Evolutionary conservation across 441 rosid genomes (phyloP).

Genomic region (Syzygium syzygioides): DNA sequence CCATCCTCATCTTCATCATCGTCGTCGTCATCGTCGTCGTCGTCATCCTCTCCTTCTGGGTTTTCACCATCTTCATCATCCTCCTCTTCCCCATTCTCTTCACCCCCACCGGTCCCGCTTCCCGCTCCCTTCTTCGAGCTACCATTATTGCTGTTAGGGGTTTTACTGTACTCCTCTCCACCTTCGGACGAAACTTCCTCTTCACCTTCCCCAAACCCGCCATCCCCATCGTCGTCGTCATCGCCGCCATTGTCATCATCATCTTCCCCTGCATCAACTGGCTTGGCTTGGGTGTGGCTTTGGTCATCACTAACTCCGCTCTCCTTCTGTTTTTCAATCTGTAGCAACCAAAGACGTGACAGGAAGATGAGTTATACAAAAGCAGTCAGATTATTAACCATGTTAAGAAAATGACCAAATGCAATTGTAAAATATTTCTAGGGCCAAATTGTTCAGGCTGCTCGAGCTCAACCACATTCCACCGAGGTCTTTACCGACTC

Average conservation of each 20-base stretch:
- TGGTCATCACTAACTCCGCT: conserved; percentile 16
- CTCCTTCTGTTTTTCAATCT: conserved; percentile 16
- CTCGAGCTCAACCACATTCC: neutral
- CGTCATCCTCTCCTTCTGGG: neutral
- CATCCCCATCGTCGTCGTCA: conserved; percentile 36
- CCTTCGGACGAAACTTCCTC: conserved; percentile 51
- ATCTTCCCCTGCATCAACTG: conserved; percentile 50
- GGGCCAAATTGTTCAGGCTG: neutral
- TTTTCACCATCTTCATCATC: conserved; percentile 29
- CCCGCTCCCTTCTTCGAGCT: conserved; percentile 30
- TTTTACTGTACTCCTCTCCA: conserved; percentile 23
- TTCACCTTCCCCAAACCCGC: conserved; percentile 38
- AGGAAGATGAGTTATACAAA: neutral
- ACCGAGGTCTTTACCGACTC: neutral
- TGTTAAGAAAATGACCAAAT: neutral
- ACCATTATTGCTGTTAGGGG: conserved; percentile 26
- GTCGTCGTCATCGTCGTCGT: conserved; percentile 22
- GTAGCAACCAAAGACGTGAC: neutral
- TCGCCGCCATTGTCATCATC: conserved; percentile 14
- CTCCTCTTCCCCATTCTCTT: conserved; percentile 35
- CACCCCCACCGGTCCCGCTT: conserved; percentile 28
- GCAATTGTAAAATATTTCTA: neutral
- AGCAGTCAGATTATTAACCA: neutral
- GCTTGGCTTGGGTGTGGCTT: conserved; percentile 16
- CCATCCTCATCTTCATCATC: conserved; percentile 25